Evolutionary conservation across 495 filamentous ascomycete genomes (phyloP), one percentile per base, ranked within the genome.

Genomic region (Aspergillus cristatus): DNA sequence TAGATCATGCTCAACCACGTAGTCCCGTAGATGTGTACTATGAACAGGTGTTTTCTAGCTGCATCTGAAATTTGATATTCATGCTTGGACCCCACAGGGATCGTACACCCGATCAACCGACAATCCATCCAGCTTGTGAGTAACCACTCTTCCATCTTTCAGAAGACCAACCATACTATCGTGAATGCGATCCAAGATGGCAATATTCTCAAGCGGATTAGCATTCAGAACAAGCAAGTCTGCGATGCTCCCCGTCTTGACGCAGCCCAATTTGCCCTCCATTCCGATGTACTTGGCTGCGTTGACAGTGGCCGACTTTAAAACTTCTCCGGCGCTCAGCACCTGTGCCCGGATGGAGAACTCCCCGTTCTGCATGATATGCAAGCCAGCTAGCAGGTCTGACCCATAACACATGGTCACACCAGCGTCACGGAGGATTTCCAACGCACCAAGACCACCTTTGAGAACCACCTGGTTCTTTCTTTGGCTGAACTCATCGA

Each of bases 401-500:
- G 71, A 70, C 3, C 72, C 72, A 50, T 62, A 75, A 45, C 71
- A 76, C 48, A 78, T 71, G 3, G 53, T 65, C 1, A 74, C 63
- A 3, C 68, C 72, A 2, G 68, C 70, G 8, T 67, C 55, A 5
- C 53, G 50, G 1, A 65, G 67, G 32, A 72, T 58, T 18, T 61
- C 55, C 20, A 77, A 38, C 1, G 64, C 56, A 11, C 60, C 37
- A 14, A 73, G 46, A 0, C 73, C 71, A 6, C 60, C 59, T 1
- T 53, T 43, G 0, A 75, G 50, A 0, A 76, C 71, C 31, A 66
- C 42, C 1, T 43, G 38, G 35, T 75, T 74, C 54, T 75, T 76
- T 7, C 36, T 41, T 28, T 54, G 53, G 0, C 51, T 62, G 20
- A 57, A 52, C 3, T 54, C 52, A 1, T 68, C 65, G 22, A 76